Conservation (phyloP, 2,329 filamentous ascomycete species). For the Akanthomyces lecanii region DNA sequence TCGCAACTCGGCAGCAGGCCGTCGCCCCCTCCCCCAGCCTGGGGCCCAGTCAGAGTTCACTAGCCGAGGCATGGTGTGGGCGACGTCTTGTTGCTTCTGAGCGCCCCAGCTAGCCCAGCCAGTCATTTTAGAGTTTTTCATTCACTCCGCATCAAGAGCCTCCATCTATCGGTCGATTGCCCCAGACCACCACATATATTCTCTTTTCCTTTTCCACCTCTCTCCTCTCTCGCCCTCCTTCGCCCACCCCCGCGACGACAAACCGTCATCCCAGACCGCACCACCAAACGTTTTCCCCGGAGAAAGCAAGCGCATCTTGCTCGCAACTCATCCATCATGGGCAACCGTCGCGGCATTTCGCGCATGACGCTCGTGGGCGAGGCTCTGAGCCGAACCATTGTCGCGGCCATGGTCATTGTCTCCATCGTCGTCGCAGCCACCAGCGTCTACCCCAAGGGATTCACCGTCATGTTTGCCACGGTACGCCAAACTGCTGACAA, state of each 20-base stretch:
- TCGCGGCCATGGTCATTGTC: conserved; percentile 12
- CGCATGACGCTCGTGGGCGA: conserved; percentile 12
- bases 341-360: conserved; percentile 11
- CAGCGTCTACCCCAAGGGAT: conserved; percentile 15
- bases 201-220: not conserved
- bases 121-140: conserved; percentile 11
- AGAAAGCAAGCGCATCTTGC: not conserved
- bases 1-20: not conserved
- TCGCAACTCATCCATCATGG: conserved; percentile 6
- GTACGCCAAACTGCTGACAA: not conserved
- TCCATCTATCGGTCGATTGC: not conserved
- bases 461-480: conserved; percentile 13
- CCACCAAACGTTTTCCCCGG: not conserved
- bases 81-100: not conserved
- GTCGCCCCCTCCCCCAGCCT: conserved; percentile 3
- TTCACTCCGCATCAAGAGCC: conserved; percentile 9
- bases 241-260: not conserved
- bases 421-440: conserved; percentile 14
- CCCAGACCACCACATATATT: not conserved
- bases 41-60: not conserved
- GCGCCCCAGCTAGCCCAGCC: not conserved
- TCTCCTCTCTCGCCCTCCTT: not conserved
- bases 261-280: not conserved
- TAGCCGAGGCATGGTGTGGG: conserved; percentile 11
- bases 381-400: conserved; percentile 7